These are phyloP conservation scores for Colletotrichum tanaceti DNA, from an alignment of 2,329 filamentous ascomycete species.

Conservation along the genomic window DNA sequence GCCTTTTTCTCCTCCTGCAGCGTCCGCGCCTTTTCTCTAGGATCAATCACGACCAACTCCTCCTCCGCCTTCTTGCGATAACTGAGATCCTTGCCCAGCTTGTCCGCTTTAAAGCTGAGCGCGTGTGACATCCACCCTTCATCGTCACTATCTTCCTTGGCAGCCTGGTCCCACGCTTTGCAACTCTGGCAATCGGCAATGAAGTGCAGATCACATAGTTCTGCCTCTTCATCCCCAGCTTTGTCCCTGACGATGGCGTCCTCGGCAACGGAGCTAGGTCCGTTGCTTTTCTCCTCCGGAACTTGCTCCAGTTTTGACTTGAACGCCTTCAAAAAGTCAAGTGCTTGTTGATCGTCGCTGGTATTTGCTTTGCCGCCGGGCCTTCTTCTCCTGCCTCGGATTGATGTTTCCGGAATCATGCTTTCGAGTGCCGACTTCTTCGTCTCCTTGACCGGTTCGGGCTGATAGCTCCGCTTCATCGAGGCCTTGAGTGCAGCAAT, in stretches of 20 bases:
- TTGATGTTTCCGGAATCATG: slow-evolving; percentile 79
- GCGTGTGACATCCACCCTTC: slow-evolving; percentile 88
- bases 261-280: slow-evolving; percentile 41
- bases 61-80: slow-evolving; percentile 94
- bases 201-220: slow-evolving; percentile 92
- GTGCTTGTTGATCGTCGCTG: slow-evolving; percentile 70
- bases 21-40: slow-evolving; percentile 81
- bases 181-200: slow-evolving; percentile 96
- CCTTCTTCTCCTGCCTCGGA: slow-evolving; percentile 76
- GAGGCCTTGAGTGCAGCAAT: slow-evolving; percentile 84
- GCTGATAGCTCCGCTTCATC: slow-evolving; percentile 74
- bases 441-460: slow-evolving; percentile 64
- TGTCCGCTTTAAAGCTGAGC: slow-evolving; percentile 88
- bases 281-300: slow-evolving; percentile 53
- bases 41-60: slow-evolving; percentile 92
- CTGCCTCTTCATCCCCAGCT: slow-evolving; percentile 74
- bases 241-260: slow-evolving; percentile 44
- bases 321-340: slow-evolving; percentile 83
- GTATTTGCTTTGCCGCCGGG: slow-evolving; percentile 66
- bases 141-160: slow-evolving; percentile 68
- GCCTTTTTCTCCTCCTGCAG: slow-evolving; percentile 74
- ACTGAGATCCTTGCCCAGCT: slow-evolving; percentile 88
- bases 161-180: slow-evolving; percentile 80
- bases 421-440: slow-evolving; percentile 77
- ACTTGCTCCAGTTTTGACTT: slow-evolving; percentile 76